Conservation (phyloP, 1,284 basidiomycete genomes). For the Tilletia setariae region DNA sequence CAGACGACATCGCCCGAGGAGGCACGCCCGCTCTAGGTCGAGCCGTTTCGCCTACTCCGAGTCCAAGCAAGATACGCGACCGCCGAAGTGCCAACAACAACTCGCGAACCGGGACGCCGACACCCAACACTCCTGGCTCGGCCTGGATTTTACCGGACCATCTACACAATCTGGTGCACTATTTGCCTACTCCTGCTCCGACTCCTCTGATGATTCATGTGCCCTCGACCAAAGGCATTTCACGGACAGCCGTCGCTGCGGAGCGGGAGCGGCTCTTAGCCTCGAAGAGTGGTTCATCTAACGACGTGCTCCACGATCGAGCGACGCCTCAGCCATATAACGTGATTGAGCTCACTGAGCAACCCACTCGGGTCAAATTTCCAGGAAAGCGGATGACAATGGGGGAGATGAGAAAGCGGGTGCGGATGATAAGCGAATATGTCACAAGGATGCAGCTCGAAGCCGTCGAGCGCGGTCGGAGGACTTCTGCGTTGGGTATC, state of each 20-base stretch:
- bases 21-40: background rate
- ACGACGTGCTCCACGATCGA: background rate
- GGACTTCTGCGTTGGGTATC: conserved; percentile 61
- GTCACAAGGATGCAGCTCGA: conserved; percentile 58
- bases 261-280: background rate
- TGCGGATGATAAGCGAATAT: conserved; percentile 85
- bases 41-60: conserved; percentile 39
- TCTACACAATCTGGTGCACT: conserved; percentile 76
- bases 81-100: conserved; percentile 17
- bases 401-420: conserved; percentile 93
- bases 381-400: conserved; percentile 90
- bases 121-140: conserved; percentile 66
- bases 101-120: conserved; percentile 63
- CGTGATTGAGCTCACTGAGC: conserved; percentile 61
- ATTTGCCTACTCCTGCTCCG: conserved; percentile 74
- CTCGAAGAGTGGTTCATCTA: background rate
- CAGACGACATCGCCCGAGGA: background rate
- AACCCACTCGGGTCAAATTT: conserved; percentile 88
- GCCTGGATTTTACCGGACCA: conserved; percentile 93
- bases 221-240: conserved; percentile 16
- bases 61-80: conserved; percentile 36
- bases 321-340: conserved; percentile 36
- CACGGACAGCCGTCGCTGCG: conserved; percentile 2
- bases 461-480: conserved; percentile 53
- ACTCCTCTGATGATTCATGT: conserved; percentile 11